Evolutionary conservation across 805 yeast genomes (phyloP), one percentile per base, ranked within the genome.

Genomic region (Pichia deserticola): DNA sequence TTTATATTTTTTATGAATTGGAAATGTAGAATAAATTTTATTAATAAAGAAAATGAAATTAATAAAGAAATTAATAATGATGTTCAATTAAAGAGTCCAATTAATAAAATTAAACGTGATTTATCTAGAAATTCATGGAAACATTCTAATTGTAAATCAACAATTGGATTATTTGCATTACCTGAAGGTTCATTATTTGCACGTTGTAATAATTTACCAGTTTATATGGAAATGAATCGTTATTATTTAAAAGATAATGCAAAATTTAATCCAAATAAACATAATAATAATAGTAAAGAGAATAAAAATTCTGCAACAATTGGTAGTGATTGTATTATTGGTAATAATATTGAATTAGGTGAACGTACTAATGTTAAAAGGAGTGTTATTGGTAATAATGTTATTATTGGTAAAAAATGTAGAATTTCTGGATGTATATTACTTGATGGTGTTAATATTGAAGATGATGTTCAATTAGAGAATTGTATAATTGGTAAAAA

Each of bases 51-150:
- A 20, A 20, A 20, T 20, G 20, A 20, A 30, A 30, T 9, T 30
- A 30, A 51, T 51, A 20, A 44, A 9, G 39, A 35, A 5, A 25
- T 9, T 25, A 15, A 28, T 35, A 44, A 46, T 36, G 44, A 48
- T n/a, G 43, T 62, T 4, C 36, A 25, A 29, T 7, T 29, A 28
- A 68, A 69, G 51, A 74, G 80, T 55, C 74, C 89, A 5, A 68
- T 82, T 36, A 76, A 77, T 27, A 86, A 86, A 60, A 74, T 90
- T 28, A 77, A 89, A 40, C 79, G 98, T 60, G 96, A 89, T 60
- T 68, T 92, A 51, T 95, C 95, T 4, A 79, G 98, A 66, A 79
- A 95, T 54, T 84, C 96, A 1, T 93, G 99, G 99, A 78, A 77
- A 58, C 96, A 89, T 62, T 73, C 84, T 0, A 58, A 61, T 6